A percentile compares a stretch with the other conserved stretches of the same genome.
These are phyloP conservation scores for Rubia tinctorum DNA, from an alignment of 305 asterid genomes.

Conservation along the genomic window DNA sequence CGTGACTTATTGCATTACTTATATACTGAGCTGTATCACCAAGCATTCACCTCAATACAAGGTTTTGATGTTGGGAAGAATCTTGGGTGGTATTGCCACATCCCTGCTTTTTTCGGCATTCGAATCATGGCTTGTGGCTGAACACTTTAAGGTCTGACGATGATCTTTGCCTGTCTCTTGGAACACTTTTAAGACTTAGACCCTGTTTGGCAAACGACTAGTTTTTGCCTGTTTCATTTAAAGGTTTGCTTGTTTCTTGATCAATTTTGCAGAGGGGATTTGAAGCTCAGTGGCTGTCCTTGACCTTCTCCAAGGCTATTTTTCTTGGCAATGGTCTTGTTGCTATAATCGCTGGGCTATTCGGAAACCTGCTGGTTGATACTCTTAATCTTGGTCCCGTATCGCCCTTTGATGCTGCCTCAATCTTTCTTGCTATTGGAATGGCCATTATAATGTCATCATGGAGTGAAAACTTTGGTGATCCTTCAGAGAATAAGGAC, in stretches of 20 bases:
- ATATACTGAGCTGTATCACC: conserved; percentile 88
- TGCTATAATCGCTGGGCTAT: conserved; percentile 85
- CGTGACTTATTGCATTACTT: conserved; percentile 89
- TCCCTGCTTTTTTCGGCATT: conserved; percentile 92
- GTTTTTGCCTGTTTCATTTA: neutral
- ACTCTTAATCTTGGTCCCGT: conserved; percentile 84
- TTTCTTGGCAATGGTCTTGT: conserved; percentile 97
- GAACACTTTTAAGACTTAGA: neutral
- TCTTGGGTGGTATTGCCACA: conserved; percentile 96
- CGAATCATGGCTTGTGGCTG: conserved; percentile 99
- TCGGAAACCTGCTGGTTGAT: conserved; percentile 91
- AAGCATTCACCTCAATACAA: conserved; percentile 96
- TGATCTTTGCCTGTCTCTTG: neutral
- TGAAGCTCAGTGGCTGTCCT: conserved; percentile 92
- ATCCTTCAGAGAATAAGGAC: conserved; percentile 92
- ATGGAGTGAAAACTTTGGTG: conserved; percentile 96
- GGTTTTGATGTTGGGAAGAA: conserved; percentile 86
- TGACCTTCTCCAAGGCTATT: conserved; percentile 95
- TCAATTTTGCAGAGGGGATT: conserved; percentile 70
- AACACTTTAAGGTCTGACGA: conserved; percentile 79
- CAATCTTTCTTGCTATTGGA: conserved; percentile 77
- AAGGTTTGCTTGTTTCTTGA: neutral
- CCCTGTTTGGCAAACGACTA: too few species aligned
- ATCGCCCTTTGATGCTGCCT: conserved; percentile 95
- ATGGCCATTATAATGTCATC: conserved; percentile 88